Base-by-base conservation (phyloP, 768 basidiomycete genomes). In the Mycena polygramma region DNA sequence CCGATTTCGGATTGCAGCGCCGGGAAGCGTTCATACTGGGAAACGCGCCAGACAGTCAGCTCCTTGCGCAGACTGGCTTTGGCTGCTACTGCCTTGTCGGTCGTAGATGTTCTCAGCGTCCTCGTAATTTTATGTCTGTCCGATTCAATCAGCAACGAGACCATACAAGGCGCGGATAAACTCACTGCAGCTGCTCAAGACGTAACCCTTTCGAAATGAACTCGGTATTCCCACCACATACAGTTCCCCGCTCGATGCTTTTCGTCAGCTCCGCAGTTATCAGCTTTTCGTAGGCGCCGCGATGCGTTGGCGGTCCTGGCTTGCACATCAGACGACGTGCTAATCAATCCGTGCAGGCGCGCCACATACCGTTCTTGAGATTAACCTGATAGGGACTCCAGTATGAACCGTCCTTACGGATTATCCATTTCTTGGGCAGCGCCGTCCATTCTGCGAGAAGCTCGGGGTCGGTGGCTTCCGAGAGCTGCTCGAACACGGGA, bases 221-320 rank as follows among this genome's bases (percentile, higher is more conserved):
- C 24, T 46, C 58, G 43, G 43, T 46, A 13, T 30, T 17, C 10
- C 43, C 43, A 30, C 22, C 20, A 35, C 55, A 57, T 17, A 10
- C 15, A 30, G 10, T 26, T 10, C 43, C 24, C 43, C 20, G 13
- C 4, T n/a, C 41, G 1, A 43, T 7, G n/a, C 43, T 46, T 43
- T 46, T 43, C 41, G 1, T 26, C 41, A 46, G 22, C 35, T 60
- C 58, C 19, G 43, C 58, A 7, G 24, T 60, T 15, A 60, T 46
- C 26, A 60, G 39, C 19, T 60, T 60, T 22, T 46, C 45, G 45
- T 60, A 60, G 15, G 58, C 41, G 14, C 26, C n/a, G 46, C 26
- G 43, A 48, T 60, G 58, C 14, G 58, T 60, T 22, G 58, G 58
- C 9, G 58, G 58, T 17, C 43, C 58, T 60, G 58, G 17, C 6